Evolutionary conservation across 2,329 filamentous ascomycete genomes (phyloP), one percentile per base, ranked within the genome.

Genomic region (Phialophora expanda): DNA sequence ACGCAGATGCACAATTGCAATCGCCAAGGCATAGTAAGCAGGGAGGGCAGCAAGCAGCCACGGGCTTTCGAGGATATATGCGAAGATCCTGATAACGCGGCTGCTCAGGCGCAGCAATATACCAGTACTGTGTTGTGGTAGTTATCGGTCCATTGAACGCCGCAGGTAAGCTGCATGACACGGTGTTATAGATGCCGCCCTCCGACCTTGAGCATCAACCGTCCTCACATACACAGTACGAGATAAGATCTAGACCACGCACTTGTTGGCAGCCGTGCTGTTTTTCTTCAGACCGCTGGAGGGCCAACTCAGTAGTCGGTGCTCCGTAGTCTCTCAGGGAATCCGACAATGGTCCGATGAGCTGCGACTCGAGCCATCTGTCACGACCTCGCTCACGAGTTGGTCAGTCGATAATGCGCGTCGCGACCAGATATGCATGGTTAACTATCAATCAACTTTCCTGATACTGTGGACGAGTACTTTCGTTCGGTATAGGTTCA

Each of bases 401-500:
- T n/a, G 14, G 17, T 44, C n/a, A n/a, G 38, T n/a, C 38, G 6
- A n/a, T n/a, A n/a, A 5, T 5, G 14, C 3, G 17, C n/a, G 8
- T 44, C 14, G 17, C n/a, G 38, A 17, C 38, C 17, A 44, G 17
- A n/a, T 44, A 44, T n/a, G 38, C 38, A 44, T n/a, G 9, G 30
- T 32, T 34, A 17, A 12, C 38, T n/a, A 8, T n/a, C 38, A 44
- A 44, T n/a, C 17, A 20, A 44, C 14, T 44, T 20, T n/a, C 17
- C 38, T 20, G 38, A 41, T 17, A n/a, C 38, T 44, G 5, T 7
- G 6, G 14, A 44, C 38, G 1, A 44, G 17, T 32, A 28, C 28
- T 24, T 24, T 24, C 24, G 34, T 38, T 24, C 24, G 24, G 24
- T 24, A 24, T 24, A n/a, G 56, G 57, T 56, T 57, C 62, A 44